Base-by-base conservation (phyloP, 148 eudicot species). In the Polygonum maritimum region DNA sequence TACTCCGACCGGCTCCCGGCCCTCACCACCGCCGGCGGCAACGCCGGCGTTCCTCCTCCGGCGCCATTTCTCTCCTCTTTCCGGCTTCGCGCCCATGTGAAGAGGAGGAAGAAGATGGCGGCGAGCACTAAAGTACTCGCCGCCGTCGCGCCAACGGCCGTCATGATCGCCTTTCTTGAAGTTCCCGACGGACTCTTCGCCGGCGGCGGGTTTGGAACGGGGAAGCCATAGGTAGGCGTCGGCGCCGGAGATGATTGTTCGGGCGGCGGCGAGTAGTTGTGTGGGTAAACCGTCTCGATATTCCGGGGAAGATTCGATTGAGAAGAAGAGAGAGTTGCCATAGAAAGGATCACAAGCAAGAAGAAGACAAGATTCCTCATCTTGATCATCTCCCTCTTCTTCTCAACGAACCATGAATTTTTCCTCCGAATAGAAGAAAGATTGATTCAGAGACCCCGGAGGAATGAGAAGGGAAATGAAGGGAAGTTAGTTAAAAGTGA, bases 111-210 rank as follows among this genome's bases (percentile, higher is more conserved):
- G 41, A 36, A 36, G 45, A 67, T 21, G 3, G 21, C 21, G 14
- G 71, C 71, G 21, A 62, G 69, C 6, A 62, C 38, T 38, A 67
- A 15, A 3, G 71, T 67, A 77, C 83, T 81, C 1, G 87, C 91
- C 3, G 91, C 97, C 3, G 98, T 94, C 19, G 77, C 90, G 0
- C 80, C 89, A 6, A 94, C 85, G 2, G 98, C 98, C 7, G 82
- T 86, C 0, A 74, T 81, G 67, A 94, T 82, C 1, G 86, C 84
- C 45, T 83, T 83, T 45, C 65, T 84, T 0, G 91, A 84, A 1
- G 88, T 55, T 8, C 76, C 48, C 3, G 63, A 41, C 4, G 67
- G 7, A 6, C 72, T 11, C 18, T 69, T 1, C 16, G 74, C 45
- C 2, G 80, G 60, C 0, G 69, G 6, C 13, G 54, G 12, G 6